Base-by-base conservation (phyloP, 345 rosid species). In the Citrus cavaleriei region DNA sequence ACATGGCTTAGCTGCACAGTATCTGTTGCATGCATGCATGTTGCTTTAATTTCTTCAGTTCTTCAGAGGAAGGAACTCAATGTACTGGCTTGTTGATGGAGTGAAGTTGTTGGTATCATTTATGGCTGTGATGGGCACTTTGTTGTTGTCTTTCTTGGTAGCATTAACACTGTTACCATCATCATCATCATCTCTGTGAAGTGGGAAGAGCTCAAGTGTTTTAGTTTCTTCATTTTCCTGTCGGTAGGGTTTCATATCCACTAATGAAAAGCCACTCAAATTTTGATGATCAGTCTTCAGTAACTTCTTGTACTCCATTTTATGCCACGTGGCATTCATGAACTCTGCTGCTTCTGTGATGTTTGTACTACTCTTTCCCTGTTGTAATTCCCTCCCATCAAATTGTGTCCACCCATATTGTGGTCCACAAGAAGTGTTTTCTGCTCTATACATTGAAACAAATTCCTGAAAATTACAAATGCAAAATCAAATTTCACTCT, bases 51-150 rank as follows among this genome's bases (percentile, higher is more conserved):
- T 63, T 78, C 75, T 78, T 90, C 83, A 90, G 73, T 81, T 88
- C 84, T 84, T 89, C 80, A 85, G 83, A 67, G 95, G 93, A 72
- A 91, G 86, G 81, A 90, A 91, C 88, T 91, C 92, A 71, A 90
- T 81, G 70, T 73, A 88, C 81, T 86, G 86, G 85, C 70, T 73
- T 74, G 87, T 83, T 69, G 77, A 83, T 74, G 87, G 82, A 72
- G 77, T 86, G 78, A 82, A 80, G 69, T 68, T 87, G 68, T 83
- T 71, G 74, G 40, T 28, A 18, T 51, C 70, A 66, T 85, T 86
- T 63, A 84, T 67, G 74, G 81, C 58, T 76, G 54, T 80, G 78
- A 75, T 83, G 78, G 28, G 72, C 55, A 72, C 69, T 75, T 8
- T 4, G 46, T 40, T 75, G 67, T 68, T 68, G 77, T 82, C 82